These are phyloP conservation scores for Ustanciosporium gigantosporum DNA, from an alignment of 1,284 basidiomycete genomes.

Conservation along the genomic window DNA sequence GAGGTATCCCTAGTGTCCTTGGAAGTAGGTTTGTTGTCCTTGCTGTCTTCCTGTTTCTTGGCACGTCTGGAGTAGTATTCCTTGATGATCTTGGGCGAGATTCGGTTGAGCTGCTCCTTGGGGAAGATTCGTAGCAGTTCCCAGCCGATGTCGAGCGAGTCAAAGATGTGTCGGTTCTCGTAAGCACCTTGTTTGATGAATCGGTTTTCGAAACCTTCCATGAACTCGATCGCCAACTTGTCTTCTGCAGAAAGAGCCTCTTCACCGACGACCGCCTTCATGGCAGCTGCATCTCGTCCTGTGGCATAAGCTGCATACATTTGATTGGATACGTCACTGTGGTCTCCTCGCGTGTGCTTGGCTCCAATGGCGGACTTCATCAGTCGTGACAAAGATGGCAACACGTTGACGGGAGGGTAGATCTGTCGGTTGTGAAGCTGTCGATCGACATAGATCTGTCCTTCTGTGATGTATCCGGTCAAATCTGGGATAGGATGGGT, in stretches of 20 bases:
- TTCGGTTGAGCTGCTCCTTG: slow-evolving; percentile 92
- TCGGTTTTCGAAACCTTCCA: slow-evolving; percentile 58
- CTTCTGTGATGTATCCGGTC: slow-evolving; percentile 96
- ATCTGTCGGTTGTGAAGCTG: slow-evolving; percentile 87
- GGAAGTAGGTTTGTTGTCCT: slow-evolving; percentile 31
- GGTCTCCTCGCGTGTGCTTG: slow-evolving; percentile 94
- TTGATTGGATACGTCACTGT: slow-evolving; percentile 84
- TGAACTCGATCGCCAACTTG: slow-evolving; percentile 57
- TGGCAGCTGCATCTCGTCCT: slow-evolving; percentile 92
- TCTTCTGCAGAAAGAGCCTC: slow-evolving; percentile 93
- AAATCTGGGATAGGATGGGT: slow-evolving; percentile 99
- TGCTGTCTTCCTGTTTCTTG: slow-evolving; percentile 28
- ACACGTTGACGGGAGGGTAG: slow-evolving; percentile 99
- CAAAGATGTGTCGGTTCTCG: slow-evolving; percentile 94
- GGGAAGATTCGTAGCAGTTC: slow-evolving; percentile 96
- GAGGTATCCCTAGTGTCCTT: slow-evolving; percentile 23
- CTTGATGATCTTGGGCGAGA: slow-evolving; percentile 60
- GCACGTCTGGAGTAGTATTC: slow-evolving; percentile 57
- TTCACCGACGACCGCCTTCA: slow-evolving; percentile 99
- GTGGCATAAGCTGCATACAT: slow-evolving; percentile 60
- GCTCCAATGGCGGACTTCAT: slow-evolving; percentile 99
- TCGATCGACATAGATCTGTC: slow-evolving; percentile 98
- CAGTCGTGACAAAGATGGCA: slow-evolving; percentile 94
- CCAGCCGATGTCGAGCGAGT: slow-evolving; percentile 97
- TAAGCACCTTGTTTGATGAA: slow-evolving; percentile 73